These are phyloP conservation scores for Paecilomyces formosus DNA, from an alignment of 2,329 filamentous ascomycete species.

Conservation along the genomic window DNA sequence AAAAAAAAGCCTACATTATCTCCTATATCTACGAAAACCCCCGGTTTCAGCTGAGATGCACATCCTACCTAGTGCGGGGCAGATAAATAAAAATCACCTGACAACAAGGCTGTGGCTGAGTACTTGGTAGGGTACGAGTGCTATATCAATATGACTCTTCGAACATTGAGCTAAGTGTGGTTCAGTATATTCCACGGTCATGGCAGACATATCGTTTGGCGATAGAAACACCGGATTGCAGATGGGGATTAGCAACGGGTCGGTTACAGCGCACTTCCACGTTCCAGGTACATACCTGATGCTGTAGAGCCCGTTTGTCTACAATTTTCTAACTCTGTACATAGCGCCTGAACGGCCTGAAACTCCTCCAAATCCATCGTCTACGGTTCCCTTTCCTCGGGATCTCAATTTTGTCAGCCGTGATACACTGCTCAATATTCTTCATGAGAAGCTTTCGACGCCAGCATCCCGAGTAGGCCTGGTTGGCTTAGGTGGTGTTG, in stretches of 20 bases:
- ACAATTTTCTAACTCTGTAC: no score
- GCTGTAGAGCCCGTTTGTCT: not conserved
- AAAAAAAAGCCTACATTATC: no score
- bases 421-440: not conserved
- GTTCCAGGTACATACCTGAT: not conserved
- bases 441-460: constrained; percentile 1
- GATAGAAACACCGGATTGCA: not conserved
- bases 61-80: no score
- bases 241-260: not conserved
- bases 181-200: no score
- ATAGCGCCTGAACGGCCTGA: not conserved
- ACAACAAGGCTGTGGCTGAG: no score
- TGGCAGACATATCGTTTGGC: not conserved
- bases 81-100: no score
- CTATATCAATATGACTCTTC: no score
- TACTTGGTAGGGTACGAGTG: no score
- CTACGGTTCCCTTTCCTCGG: not conserved
- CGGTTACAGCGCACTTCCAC: not conserved
- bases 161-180: no score
- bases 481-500: constrained; percentile 22
- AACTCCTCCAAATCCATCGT: not conserved
- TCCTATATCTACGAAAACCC: no score
- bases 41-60: no score
- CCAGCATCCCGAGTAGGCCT: constrained; percentile 19
- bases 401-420: not conserved